phyloP scores from a whole-genome alignment of 192 early-diverging fungal genomes.

The Dissophora globulifera region DNA sequence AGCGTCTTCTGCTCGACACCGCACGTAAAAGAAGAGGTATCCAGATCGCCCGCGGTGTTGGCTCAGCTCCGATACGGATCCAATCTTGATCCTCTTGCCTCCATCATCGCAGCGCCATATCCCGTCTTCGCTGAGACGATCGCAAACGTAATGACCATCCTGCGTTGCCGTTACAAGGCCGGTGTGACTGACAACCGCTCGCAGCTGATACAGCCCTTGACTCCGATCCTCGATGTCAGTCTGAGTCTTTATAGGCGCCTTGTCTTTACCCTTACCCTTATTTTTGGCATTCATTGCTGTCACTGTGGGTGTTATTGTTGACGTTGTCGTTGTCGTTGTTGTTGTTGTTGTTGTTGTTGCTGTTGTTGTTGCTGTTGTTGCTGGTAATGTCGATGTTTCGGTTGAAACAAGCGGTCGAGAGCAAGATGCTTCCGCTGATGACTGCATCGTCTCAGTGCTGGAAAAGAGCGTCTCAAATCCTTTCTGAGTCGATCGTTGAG shows the following conservation, averaged over 20 bases:
- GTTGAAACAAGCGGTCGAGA: not conserved
- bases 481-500: not conserved
- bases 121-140: slow-evolving; percentile 24
- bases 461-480: not conserved
- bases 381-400: not conserved
- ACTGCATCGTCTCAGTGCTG: not conserved
- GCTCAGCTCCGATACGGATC: slow-evolving; percentile 22
- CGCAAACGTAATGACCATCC: slow-evolving; percentile 28
- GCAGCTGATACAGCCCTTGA: slow-evolving; percentile 22
- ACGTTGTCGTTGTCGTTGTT: not conserved
- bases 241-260: not conserved
- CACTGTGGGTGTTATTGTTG: too few species aligned
- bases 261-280: slow-evolving; percentile 32
- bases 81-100: slow-evolving; percentile 12
- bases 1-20: not conserved
- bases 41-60: slow-evolving; percentile 21
- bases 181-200: slow-evolving; percentile 32
- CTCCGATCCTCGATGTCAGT: not conserved
- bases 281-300: not conserved
- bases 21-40: slow-evolving; percentile 43
- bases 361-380: not conserved
- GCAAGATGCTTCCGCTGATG: not conserved
- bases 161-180: slow-evolving; percentile 11
- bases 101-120: slow-evolving; percentile 24
- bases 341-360: not conserved